Evolutionary conservation across 2,329 filamentous ascomycete genomes (phyloP), one percentile per base, ranked within the genome.

Genomic region (Scortechinia acanthostroma): DNA sequence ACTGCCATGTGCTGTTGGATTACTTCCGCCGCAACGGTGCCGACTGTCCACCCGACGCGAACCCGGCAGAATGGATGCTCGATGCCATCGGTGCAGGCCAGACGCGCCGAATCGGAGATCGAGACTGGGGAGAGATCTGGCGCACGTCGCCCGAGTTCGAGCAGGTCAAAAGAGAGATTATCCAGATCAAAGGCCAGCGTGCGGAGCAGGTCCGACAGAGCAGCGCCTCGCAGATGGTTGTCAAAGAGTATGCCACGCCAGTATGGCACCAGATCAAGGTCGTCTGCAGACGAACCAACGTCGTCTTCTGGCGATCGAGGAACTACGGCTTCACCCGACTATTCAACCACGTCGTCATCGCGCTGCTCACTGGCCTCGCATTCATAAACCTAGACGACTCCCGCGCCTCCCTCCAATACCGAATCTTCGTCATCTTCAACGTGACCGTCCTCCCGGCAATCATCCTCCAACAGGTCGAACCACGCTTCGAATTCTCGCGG

Each of bases 341-440:
- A 16, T 94, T 91, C 71, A 91, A 86, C 58, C 89, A 95, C 59
- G 69, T 91, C 48, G 77, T 81, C 49, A 86, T 95, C 51, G 25
- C 86, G 1, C 57, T 95, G 14, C 67, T 94, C 46, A 88, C 85
- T 0, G 90, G 90, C 53, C 73, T 95, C 13, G 84, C 84, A 23
- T 95, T 86, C 61, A 70, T 94, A 42, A 77, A 88, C 49, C 77
- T 95, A 5, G 82, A 91, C 57, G 66, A 90, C 55, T 89, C 85
- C 2, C 77, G 85, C 6, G 68, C 83, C 1, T 87, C 84, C 1
- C 73, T 95, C 3, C 90, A 95, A 62, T 87, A 93, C 69, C 83
- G 84, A 48, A 77, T 95, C 50, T 95, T 95, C 63, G 80, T 91
- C 62, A 87, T 93, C 61, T 95, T 95, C 76, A 88, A 94, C 60